Evolutionary conservation across 805 yeast species (phyloP).

Genomic region (Yarrowia deformans): DNA sequence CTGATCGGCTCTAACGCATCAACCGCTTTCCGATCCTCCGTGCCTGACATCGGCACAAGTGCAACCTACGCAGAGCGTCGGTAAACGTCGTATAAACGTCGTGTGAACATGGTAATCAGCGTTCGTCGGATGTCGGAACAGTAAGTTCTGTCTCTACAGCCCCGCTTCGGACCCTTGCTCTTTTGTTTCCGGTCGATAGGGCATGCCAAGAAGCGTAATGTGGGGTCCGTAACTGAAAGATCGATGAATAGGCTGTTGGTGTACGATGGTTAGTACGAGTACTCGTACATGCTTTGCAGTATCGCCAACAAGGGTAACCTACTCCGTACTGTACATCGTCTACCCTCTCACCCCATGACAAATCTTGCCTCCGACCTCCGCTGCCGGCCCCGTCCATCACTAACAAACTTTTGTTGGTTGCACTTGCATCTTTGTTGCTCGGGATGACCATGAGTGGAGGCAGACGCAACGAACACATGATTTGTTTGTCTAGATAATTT

Average conservation of each 20-base stretch:
- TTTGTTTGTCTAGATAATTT: not conserved
- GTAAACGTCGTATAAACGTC: not conserved
- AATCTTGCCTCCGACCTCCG: not conserved
- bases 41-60: not conserved
- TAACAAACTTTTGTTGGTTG: not conserved
- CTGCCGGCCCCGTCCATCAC: not conserved
- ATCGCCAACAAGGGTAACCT: too few species aligned
- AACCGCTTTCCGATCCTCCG: not conserved
- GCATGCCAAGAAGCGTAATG: constrained; percentile 4
- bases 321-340: too few species aligned
- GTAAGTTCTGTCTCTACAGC: not conserved
- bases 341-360: too few species aligned
- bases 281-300: too few species aligned
- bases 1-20: too few species aligned
- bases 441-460: not conserved
- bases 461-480: too few species aligned
- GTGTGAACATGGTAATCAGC: too few species aligned
- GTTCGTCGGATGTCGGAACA: not conserved
- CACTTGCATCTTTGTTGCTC: not conserved
- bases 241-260: too few species aligned
- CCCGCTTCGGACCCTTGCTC: not conserved
- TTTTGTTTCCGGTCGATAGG: not conserved
- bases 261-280: too few species aligned
- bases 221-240: not conserved
- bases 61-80: not conserved